Conservation (phyloP, 129 eudicot genomes). For the Deinandra increscens region DNA sequence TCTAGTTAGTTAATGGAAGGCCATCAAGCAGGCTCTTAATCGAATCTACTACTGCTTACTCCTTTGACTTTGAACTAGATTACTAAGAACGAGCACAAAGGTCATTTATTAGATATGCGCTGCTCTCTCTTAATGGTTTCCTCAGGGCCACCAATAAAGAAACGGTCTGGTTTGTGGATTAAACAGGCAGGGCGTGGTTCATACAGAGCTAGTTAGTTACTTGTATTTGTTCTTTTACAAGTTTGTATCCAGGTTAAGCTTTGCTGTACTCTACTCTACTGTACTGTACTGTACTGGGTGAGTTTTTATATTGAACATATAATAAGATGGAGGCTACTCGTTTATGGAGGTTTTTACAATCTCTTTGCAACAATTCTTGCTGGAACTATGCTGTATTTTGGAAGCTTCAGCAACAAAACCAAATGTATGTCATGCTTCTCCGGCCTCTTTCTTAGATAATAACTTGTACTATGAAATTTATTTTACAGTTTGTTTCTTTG, state of each 20-base stretch:
- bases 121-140: slow-evolving; percentile 52
- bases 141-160: slow-evolving; percentile 80
- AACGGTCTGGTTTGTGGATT: slow-evolving; percentile 82
- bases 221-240: slow-evolving; percentile 23
- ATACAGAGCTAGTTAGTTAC: slow-evolving; percentile 88
- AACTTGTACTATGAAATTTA: not conserved
- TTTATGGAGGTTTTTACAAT: slow-evolving; percentile 60
- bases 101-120: slow-evolving; percentile 43
- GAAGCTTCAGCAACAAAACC: slow-evolving; percentile 71
- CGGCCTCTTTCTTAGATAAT: slow-evolving; percentile 3
- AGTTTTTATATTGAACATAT: slow-evolving; percentile 28
- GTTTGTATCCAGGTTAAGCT: slow-evolving; percentile 33
- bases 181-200: slow-evolving; percentile 95
- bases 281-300: no score
- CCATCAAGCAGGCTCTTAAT: not conserved
- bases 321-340: slow-evolving; percentile 53
- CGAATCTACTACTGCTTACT: slow-evolving; percentile 1
- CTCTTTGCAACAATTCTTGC: slow-evolving; percentile 66
- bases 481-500: slow-evolving; percentile 17
- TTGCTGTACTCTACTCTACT: slow-evolving; percentile 35
- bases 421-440: slow-evolving; percentile 53
- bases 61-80: slow-evolving; percentile 14
- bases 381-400: slow-evolving; percentile 96
- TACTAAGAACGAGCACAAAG: slow-evolving; percentile 23
- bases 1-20: slow-evolving; percentile 17